These are phyloP conservation scores for Phialophora verrucosa DNA, from an alignment of 2,329 filamentous ascomycete genomes.

Conservation along the genomic window DNA sequence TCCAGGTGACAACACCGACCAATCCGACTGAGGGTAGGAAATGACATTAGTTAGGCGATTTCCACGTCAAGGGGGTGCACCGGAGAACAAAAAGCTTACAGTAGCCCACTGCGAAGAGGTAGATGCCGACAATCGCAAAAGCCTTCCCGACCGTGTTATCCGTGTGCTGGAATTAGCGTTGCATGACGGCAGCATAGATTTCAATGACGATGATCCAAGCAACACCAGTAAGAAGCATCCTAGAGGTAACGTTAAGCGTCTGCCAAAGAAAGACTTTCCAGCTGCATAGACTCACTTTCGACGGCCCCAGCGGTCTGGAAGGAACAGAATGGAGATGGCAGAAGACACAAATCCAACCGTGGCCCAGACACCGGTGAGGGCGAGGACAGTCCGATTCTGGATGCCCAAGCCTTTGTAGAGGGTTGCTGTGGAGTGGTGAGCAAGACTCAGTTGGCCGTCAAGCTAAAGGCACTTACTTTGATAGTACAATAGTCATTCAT, in stretches of 20 bases:
- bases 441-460: not conserved
- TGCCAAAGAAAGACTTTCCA: no score
- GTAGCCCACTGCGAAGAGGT: constrained; percentile 62
- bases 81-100: constrained; percentile 48
- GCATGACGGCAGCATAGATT: constrained; percentile 65
- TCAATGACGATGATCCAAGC: constrained; percentile 60
- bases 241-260: no score
- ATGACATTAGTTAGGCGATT: not conserved
- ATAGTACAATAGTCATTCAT: constrained; percentile 59
- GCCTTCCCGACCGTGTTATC: constrained; percentile 63
- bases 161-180: constrained; percentile 61
- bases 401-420: constrained; percentile 67
- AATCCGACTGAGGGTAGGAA: constrained; percentile 11
- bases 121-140: constrained; percentile 65
- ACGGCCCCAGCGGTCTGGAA: constrained; percentile 65
- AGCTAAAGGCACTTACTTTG: constrained; percentile 52
- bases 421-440: constrained; percentile 64
- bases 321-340: constrained; percentile 56
- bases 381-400: constrained; percentile 52
- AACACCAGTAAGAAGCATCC: constrained; percentile 61
- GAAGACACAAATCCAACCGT: constrained; percentile 91
- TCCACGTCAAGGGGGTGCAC: no score
- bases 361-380: constrained; percentile 84
- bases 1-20: constrained; percentile 74
- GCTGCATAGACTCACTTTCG: constrained; percentile 39